Evolutionary conservation across 306 rosid species (phyloP).

Genomic region (Luffa acutangula): DNA sequence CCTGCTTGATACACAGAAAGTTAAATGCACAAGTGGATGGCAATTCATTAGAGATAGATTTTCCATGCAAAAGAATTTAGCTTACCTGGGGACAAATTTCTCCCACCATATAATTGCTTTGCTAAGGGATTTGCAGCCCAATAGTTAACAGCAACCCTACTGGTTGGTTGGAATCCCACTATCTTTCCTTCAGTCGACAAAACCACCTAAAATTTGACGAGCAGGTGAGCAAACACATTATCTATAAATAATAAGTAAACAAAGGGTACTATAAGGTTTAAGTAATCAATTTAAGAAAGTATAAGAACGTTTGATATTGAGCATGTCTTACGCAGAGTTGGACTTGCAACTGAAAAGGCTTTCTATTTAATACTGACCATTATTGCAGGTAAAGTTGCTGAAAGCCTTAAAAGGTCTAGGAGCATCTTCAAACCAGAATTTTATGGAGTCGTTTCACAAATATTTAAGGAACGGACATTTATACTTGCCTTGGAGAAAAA

Average conservation of each 20-base stretch:
- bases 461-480: not conserved
- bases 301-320: not conserved
- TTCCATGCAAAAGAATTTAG: conserved; percentile 3
- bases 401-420: not conserved
- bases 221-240: not conserved
- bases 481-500: not conserved
- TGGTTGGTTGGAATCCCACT: conserved; percentile 81
- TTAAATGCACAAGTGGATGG: not conserved
- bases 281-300: not conserved
- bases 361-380: not conserved
- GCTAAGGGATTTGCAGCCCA: conserved; percentile 91
- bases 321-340: not conserved
- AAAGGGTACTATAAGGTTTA: not conserved
- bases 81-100: conserved; percentile 70
- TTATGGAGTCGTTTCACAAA: not conserved
- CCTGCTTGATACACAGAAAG: conserved; percentile 34
- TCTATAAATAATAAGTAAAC: not conserved
- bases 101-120: conserved; percentile 68
- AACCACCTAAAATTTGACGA: conserved; percentile 55
- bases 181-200: conserved; percentile 52
- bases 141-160: conserved; percentile 73
- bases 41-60: not conserved
- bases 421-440: not conserved
- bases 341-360: not conserved
- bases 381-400: not conserved